Evolutionary conservation across 2,329 filamentous ascomycete species (phyloP).

Genomic region (Magnaporthales sp.): DNA sequence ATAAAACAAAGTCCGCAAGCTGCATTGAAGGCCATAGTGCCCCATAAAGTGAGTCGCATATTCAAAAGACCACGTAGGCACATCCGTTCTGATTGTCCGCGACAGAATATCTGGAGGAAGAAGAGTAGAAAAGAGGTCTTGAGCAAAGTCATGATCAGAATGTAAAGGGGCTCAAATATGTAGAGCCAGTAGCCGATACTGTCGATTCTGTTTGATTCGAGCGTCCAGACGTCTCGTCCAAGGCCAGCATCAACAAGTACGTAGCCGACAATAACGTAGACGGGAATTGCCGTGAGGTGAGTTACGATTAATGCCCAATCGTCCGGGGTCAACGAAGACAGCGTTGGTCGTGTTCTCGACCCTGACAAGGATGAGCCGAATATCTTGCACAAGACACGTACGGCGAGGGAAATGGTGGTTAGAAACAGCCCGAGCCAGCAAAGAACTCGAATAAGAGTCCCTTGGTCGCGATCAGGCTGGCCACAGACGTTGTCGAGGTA

Average conservation of each 20-base stretch:
- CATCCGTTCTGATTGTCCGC: constrained; percentile 2
- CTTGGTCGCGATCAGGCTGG: not conserved
- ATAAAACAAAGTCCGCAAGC: constrained; percentile 32
- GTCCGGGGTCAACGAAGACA: constrained; percentile 20
- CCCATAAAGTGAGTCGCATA: constrained; percentile 31
- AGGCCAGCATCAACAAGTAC: constrained; percentile 30
- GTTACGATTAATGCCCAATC: constrained; percentile 23
- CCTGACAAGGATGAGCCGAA: not conserved
- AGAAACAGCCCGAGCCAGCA: not conserved
- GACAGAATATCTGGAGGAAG: constrained; percentile 45
- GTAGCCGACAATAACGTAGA: constrained; percentile 20
- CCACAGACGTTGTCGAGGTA: not conserved
- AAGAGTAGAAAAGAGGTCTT: constrained; percentile 46
- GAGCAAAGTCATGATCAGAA: constrained; percentile 32
- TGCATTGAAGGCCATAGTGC: constrained; percentile 28
- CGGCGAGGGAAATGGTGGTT: not conserved
- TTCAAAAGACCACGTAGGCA: not conserved
- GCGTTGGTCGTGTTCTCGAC: not conserved
- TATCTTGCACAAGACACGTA: not conserved
- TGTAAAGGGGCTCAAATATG: constrained; percentile 32
- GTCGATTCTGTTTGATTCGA: constrained; percentile 30
- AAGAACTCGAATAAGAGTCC: not conserved
- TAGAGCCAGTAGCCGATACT: constrained; percentile 34
- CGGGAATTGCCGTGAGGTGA: constrained; percentile 17
- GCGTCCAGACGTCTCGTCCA: constrained; percentile 44